Evolutionary conservation across 2,329 filamentous ascomycete genomes (phyloP).

Genomic region (Colletotrichum melonis): DNA sequence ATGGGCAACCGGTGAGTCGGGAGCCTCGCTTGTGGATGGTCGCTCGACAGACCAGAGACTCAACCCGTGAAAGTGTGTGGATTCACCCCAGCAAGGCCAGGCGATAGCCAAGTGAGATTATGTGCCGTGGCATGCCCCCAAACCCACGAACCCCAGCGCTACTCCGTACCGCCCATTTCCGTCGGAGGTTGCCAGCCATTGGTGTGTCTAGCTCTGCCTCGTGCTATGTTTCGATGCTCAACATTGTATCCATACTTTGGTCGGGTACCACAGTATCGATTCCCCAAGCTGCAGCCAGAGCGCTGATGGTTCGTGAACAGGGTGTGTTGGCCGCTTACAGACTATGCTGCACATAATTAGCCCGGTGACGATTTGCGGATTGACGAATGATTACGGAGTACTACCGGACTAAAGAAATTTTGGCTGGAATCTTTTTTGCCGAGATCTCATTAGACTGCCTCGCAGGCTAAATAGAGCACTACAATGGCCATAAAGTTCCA

Average conservation of each 20-base stretch:
- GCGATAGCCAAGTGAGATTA: conserved; percentile 15
- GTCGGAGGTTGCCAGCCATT: background rate
- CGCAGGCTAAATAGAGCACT: background rate
- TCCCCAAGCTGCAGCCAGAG: background rate
- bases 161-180: background rate
- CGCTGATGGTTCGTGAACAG: background rate
- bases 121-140: background rate
- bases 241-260: background rate
- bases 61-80: conserved; percentile 17
- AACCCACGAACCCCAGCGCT: background rate
- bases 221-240: background rate
- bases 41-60: conserved; percentile 19
- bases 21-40: conserved; percentile 22
- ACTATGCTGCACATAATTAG: background rate
- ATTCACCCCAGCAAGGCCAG: background rate
- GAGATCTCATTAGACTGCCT: background rate
- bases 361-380: background rate
- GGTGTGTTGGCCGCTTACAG: background rate
- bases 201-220: background rate
- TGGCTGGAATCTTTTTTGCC: background rate
- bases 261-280: background rate
- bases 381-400: conserved; percentile 2
- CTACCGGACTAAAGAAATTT: background rate
- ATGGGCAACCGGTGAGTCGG: conserved; percentile 33
- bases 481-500: background rate